Evolutionary conservation across 1,139 yeast species (phyloP), one percentile per base, ranked within the genome.

Genomic region (Pichia sp.): DNA sequence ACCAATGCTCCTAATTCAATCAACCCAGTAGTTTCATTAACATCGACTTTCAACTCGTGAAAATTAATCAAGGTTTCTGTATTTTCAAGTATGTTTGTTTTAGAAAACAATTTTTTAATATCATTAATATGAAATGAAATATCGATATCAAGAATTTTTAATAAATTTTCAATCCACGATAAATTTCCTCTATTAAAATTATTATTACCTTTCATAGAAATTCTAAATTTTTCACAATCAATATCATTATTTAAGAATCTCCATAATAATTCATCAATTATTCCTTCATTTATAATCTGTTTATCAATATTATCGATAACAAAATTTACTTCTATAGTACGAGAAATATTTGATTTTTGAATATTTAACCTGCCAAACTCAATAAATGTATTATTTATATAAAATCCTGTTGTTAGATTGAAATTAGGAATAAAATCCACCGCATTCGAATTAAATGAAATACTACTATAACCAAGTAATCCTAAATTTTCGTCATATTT

Each of bases 171-270:
- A 5, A 50, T n/a, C 53, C 53, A 50, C 3, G 8, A 4, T 10
- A 28, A 29, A 25, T 9, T 7, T 29, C 9, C 25, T 4, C 10
- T 36, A 29, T 40, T n/a, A 4, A 10, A 11, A 34, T n/a, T 29
- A 3, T 36, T n/a, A 27, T 36, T n/a, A n/a, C 49, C 49, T 31
- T 18, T 33, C 7, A 47, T 7, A 28, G 11, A 7, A n/a, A 50
- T 9, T 28, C 34, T 28, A 30, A 50, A 37, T 7, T 29, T 33
- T 1, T 32, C 42, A 4, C 38, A 7, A 2, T 43, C 28, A 4
- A 43, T 35, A 43, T 50, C 47, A 31, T 45, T 44, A 32, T 47
- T 47, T 2, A 50, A 30, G 4, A 42, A 1, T 25, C 47, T 40
- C 43, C 46, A 42, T 3, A 50, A 5, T 10, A 50, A 3, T n/a